Evolutionary conservation across 768 basidiomycete genomes (phyloP).

Genomic region (Suillus brevipes): DNA sequence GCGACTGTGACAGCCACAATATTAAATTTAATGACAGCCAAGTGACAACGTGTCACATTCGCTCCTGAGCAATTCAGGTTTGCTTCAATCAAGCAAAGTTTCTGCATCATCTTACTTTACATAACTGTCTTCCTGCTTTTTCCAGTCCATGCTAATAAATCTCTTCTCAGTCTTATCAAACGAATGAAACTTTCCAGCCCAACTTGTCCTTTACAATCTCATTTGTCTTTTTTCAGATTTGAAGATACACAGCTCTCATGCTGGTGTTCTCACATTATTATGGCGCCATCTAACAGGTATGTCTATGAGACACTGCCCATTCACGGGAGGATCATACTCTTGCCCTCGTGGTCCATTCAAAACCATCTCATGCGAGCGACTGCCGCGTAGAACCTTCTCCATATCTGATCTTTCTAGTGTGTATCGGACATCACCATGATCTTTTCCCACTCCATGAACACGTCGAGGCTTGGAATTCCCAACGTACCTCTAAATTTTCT

Average conservation of each 20-base stretch:
- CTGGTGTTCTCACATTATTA: background rate
- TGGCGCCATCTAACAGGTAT: background rate
- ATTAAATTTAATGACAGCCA: background rate
- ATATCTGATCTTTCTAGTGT: background rate
- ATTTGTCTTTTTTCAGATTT: background rate
- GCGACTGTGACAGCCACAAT: constrained; percentile 6
- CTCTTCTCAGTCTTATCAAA: constrained; percentile 4
- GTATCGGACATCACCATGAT: constrained; percentile 9
- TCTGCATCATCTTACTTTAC: background rate
- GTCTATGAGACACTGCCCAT: background rate
- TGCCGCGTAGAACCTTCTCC: background rate
- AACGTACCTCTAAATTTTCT: background rate
- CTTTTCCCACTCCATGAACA: constrained; percentile 16
- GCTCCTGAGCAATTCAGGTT: constrained; percentile 3
- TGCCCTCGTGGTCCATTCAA: background rate
- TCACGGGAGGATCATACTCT: background rate
- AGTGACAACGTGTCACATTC: background rate
- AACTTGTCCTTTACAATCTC: background rate
- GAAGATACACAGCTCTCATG: background rate
- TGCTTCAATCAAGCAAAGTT: constrained; percentile 7
- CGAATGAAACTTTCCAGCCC: background rate
- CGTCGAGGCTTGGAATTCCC: background rate
- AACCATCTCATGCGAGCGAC: background rate
- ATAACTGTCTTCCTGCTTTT: background rate
- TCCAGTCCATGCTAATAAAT: background rate